Percentiles rank a stretch among this genome's conserved stretches.
Conservation (phyloP, 768 basidiomycete species). For the Basidioascus undulatus region DNA sequence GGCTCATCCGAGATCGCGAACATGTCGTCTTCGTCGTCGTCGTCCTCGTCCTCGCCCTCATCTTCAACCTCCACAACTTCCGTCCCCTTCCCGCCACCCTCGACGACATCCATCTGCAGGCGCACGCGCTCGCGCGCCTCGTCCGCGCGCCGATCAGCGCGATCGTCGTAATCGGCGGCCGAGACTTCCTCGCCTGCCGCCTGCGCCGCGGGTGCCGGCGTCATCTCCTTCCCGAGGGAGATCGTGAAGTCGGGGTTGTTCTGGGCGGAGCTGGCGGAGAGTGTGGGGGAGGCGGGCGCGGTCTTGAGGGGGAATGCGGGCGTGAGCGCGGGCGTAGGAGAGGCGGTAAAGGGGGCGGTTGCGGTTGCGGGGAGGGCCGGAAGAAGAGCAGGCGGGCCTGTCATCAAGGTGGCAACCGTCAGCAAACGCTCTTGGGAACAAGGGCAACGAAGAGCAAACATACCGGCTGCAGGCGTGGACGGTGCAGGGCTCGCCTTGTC, state of each 20-base stretch:
- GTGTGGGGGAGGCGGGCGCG: slow-evolving; percentile 29
- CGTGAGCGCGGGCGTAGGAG: slow-evolving; percentile 1
- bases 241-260: slow-evolving; percentile 11
- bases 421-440: no score
- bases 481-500: no score
- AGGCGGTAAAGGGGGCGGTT: slow-evolving; percentile 23
- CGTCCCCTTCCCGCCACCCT: slow-evolving; percentile 27
- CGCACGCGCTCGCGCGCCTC: slow-evolving; percentile 13
- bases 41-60: slow-evolving; percentile 30
- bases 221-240: slow-evolving; percentile 21
- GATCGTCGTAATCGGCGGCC: slow-evolving; percentile 81
- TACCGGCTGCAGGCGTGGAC: background rate
- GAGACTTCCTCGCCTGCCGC: slow-evolving; percentile 44
- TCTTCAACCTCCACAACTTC: slow-evolving; percentile 23
- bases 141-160: slow-evolving; percentile 38
- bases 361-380: background rate
- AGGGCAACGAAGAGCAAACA: background rate
- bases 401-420: background rate
- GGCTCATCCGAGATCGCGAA: slow-evolving; percentile 46
- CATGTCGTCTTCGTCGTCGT: slow-evolving; percentile 87
- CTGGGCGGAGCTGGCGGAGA: slow-evolving; percentile 20
- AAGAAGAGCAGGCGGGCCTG: background rate
- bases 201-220: no score
- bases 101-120: slow-evolving; percentile 17
- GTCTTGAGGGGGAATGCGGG: slow-evolving; percentile 33